phyloP scores from a whole-genome alignment of 2,329 filamentous ascomycete species.

The Drechslerella coelobrocha region DNA sequence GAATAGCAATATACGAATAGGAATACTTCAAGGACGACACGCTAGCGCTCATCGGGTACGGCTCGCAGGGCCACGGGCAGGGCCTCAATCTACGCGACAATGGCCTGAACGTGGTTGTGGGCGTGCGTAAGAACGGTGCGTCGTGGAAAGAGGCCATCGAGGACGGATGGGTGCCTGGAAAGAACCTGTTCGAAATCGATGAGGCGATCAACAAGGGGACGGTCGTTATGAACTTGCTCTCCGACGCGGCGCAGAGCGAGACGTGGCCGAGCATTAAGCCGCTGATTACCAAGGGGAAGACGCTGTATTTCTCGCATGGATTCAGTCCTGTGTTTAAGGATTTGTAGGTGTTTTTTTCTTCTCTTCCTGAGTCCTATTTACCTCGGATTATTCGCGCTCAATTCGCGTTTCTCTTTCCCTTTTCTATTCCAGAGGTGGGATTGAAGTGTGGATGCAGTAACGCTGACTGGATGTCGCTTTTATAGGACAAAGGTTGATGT shows the following conservation, averaged over 20 bases:
- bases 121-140: constrained; percentile 96
- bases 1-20: constrained; percentile 60
- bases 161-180: constrained; percentile 97
- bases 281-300: constrained; percentile 98
- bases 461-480: constrained; percentile 8
- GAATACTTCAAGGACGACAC: constrained; percentile 99
- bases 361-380: too few relatives aligned
- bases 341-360: too few relatives aligned
- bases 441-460: background rate
- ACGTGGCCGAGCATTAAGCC: constrained; percentile 99
- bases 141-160: constrained; percentile 97
- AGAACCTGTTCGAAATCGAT: constrained; percentile 98
- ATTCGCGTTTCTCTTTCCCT: background rate
- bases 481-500: constrained; percentile 88
- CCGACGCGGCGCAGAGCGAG: constrained; percentile 96
- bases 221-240: constrained; percentile 99
- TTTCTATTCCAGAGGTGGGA: background rate
- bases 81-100: constrained; percentile 99
- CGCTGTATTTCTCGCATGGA: constrained; percentile 99
- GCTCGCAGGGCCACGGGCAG: constrained; percentile 79
- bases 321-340: constrained; percentile 99
- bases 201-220: constrained; percentile 93
- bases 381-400: too few relatives aligned
- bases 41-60: constrained; percentile 98
- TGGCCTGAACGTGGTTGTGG: constrained; percentile 97